phyloP scores from a whole-genome alignment of 352 stramenopile species.

The Pythium rhizo-oryzae region DNA sequence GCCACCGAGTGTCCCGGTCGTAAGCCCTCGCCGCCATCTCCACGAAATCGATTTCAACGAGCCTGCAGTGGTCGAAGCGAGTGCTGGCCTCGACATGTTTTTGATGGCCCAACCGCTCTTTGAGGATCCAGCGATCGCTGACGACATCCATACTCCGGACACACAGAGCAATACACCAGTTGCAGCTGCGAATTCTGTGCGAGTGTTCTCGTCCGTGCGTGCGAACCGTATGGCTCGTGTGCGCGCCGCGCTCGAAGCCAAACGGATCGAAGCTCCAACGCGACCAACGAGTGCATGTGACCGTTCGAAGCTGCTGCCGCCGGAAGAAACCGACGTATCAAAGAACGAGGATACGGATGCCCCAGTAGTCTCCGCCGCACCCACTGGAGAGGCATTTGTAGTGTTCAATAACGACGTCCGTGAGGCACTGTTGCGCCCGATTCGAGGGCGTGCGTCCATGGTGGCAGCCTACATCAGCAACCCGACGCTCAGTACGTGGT shows the following conservation, averaged over 20 bases:
- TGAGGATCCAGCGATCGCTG: not conserved
- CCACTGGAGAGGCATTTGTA: not conserved
- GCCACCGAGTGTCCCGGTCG: not conserved
- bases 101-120: slow-evolving; percentile 17
- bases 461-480: slow-evolving; percentile 22
- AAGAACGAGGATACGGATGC: not conserved
- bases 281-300: not conserved
- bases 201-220: slow-evolving; percentile 21
- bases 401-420: not conserved
- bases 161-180: not conserved
- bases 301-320: no score
- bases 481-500: slow-evolving; percentile 28
- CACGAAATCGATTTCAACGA: slow-evolving; percentile 31
- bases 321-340: not conserved
- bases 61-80: not conserved
- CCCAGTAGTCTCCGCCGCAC: not conserved
- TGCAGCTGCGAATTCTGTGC: not conserved
- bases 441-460: slow-evolving; percentile 16
- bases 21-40: slow-evolving; percentile 15
- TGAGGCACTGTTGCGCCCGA: not conserved
- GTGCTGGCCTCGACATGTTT: slow-evolving; percentile 5
- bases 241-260: slow-evolving; percentile 16
- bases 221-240: slow-evolving; percentile 20
- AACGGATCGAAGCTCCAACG: not conserved
- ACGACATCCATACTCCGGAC: not conserved